Conservation (phyloP, 164 flowering plant genomes). For the Macadamia tetraphylla region DNA sequence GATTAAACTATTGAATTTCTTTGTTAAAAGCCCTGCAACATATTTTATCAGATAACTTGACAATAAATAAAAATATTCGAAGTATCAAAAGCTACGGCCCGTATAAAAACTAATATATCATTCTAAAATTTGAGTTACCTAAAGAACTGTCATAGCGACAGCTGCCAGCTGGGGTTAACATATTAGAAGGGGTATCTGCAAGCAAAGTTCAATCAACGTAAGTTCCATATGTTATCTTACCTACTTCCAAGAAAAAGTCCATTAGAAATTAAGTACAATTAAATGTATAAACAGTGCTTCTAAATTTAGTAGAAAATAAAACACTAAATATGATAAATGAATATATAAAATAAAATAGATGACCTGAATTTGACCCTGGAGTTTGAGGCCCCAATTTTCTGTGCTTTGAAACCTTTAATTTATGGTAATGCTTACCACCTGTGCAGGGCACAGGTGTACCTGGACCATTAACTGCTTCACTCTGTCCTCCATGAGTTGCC, state of each 20-base stretch:
- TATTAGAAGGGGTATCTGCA: background rate
- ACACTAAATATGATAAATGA: background rate
- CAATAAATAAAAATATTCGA: background rate
- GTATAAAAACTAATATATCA: too few species aligned
- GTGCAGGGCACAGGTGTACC: slow-evolving; percentile 42
- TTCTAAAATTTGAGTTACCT: slow-evolving; percentile 35
- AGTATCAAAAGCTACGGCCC: background rate
- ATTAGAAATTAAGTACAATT: too few species aligned
- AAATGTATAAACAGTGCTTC: too few species aligned
- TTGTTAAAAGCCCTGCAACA: slow-evolving; percentile 72
- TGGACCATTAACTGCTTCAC: slow-evolving; percentile 27
- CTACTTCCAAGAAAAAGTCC: too few species aligned
- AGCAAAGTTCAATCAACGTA: too few species aligned
- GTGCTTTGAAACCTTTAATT: slow-evolving; percentile 43
- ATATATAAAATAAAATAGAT: slow-evolving; percentile 2
- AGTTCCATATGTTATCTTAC: too few species aligned
- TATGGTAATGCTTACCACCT: slow-evolving; percentile 42
- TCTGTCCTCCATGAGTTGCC: slow-evolving; percentile 22
- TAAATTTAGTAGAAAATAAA: background rate
- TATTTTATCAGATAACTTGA: too few species aligned
- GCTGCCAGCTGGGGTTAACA: slow-evolving; percentile 55
- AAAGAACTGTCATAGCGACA: slow-evolving; percentile 91
- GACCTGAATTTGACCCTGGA: slow-evolving; percentile 60
- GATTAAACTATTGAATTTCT: slow-evolving; percentile 69
- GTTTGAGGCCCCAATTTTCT: slow-evolving; percentile 49